Base-by-base conservation (phyloP, 305 asterid species). In the Fraxinus xanthoxyloides region DNA sequence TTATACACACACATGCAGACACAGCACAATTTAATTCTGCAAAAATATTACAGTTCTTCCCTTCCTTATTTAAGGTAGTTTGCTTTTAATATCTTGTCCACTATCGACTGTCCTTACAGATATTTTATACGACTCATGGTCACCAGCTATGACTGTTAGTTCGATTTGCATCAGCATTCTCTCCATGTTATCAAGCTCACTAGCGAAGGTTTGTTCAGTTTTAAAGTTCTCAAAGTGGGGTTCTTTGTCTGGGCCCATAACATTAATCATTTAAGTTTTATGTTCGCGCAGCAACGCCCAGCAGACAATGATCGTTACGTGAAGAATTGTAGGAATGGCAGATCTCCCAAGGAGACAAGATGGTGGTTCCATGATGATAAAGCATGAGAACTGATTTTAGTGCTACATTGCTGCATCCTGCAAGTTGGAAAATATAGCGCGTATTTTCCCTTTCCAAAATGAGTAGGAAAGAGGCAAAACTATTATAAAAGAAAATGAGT, bases 331-430 rank as follows among this genome's bases (percentile, higher is more conserved):
- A 92, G 89, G 89, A 93, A 92, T 1, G 98, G 98, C 5, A 89
- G 97, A 86, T 94, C 98, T 81, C 99, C 99, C 59, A 96, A 96
- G 94, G 98, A 96, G 93, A 96, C 99, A 32, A 90, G 98, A 81
- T 96, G 99, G 99, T 96, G 98, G 98, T 96, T 96, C 94, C 98
- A 96, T 21, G 99, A 96, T 59, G 99, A 96, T 81, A 96, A 96
- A 86, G 99, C 93, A 84, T 96, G 89, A 89, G 21, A 13, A 77
- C 73, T 63, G n/a, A 78, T 40, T 56, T 56, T 67, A 15, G 1
- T 23, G 13, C 72, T 56, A 35, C 75, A 32, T 59, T 24, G 31
- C 38, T 51, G 54, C 31, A 76, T 23, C 19, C 36, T 51, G 54
- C 17, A 46, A 40, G 79, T 19, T 46, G 65, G 79, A 30, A 76